Evolutionary conservation across 257 asterid genomes (phyloP).

Genomic region (Jasminum sambac): DNA sequence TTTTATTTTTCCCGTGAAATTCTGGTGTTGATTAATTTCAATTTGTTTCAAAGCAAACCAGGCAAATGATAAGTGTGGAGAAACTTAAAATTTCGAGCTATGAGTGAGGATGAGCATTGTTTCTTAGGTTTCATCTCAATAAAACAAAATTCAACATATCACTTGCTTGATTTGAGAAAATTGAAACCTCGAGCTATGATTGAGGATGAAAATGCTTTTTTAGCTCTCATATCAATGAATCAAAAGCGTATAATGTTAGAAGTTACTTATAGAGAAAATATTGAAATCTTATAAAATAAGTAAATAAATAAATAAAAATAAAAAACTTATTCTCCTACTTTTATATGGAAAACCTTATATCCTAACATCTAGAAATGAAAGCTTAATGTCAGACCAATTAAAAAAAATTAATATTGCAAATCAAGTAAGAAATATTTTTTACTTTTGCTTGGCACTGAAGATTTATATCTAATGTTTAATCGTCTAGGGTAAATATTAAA

Average conservation of each 20-base stretch:
- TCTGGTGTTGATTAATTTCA: neutral
- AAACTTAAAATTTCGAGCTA: neutral
- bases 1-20: neutral
- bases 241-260: neutral
- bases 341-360: neutral
- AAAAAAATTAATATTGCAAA: conserved; percentile 9
- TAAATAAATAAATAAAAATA: too few species aligned
- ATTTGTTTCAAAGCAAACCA: neutral
- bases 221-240: neutral
- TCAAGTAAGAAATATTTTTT: conserved; percentile 8
- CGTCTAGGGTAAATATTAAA: too few species aligned
- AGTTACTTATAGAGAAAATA: too few species aligned
- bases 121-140: neutral
- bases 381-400: conserved; percentile 12
- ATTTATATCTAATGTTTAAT: neutral
- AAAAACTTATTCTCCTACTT: neutral
- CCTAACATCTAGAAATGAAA: neutral
- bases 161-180: neutral
- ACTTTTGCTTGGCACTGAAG: neutral
- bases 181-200: neutral
- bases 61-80: neutral
- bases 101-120: neutral
- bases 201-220: neutral
- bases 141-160: neutral
- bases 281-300: too few species aligned